phyloP scores from a whole-genome alignment of 371 early-diverging fungal species.

The Mucor saturninus region DNA sequence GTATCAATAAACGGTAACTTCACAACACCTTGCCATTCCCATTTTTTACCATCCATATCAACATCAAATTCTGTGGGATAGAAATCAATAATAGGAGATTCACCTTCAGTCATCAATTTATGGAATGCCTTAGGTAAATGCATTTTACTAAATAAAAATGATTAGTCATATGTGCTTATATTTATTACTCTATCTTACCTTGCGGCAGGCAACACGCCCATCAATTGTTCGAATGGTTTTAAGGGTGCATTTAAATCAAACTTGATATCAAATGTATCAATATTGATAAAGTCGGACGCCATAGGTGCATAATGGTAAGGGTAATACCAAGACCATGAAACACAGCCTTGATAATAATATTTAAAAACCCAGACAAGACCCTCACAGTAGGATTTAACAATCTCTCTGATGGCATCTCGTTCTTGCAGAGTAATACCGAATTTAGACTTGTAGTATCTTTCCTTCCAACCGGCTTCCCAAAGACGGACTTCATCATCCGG shows the following conservation, averaged over 20 bases:
- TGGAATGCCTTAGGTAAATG: slow-evolving; percentile 87
- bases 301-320: slow-evolving; percentile 99
- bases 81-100: slow-evolving; percentile 89
- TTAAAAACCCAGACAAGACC: slow-evolving; percentile 98
- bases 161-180: background rate
- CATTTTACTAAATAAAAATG: slow-evolving; percentile 52
- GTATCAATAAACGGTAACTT: slow-evolving; percentile 95
- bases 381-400: slow-evolving; percentile 92
- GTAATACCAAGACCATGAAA: slow-evolving; percentile 99
- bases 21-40: slow-evolving; percentile 97
- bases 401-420: slow-evolving; percentile 56
- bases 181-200: slow-evolving; percentile 37
- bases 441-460: slow-evolving; percentile 87
- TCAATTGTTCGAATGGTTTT: slow-evolving; percentile 96
- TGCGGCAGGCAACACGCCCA: slow-evolving; percentile 97
- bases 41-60: slow-evolving; percentile 98
- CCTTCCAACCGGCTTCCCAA: slow-evolving; percentile 91
- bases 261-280: slow-evolving; percentile 70
- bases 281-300: slow-evolving; percentile 87
- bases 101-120: slow-evolving; percentile 83
- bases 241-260: slow-evolving; percentile 90
- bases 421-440: slow-evolving; percentile 78
- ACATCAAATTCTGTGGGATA: slow-evolving; percentile 93
- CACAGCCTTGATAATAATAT: slow-evolving; percentile 96
- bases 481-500: slow-evolving; percentile 77